A percentile compares a stretch with the other conserved stretches of the same genome.
phyloP scores from a whole-genome alignment of 169 alveolate species.

The Amoebophrya sp. region DNA sequence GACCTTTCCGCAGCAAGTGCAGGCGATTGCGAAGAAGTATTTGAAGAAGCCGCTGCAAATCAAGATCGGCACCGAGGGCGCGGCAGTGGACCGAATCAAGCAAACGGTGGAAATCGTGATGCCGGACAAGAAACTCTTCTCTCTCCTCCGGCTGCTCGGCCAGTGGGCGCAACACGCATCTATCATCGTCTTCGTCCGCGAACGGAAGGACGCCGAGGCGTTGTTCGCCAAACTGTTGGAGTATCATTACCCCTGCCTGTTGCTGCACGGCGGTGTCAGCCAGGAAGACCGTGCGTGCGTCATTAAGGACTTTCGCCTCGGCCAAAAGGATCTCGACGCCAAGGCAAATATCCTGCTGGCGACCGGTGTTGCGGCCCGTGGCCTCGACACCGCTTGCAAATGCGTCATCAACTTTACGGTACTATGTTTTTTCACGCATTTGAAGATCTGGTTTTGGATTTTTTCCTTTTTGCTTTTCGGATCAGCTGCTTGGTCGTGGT shows the following conservation, averaged over 20 bases:
- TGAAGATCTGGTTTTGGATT: background rate
- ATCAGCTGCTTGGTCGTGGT: no score
- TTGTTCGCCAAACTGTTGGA: slow-evolving; percentile 73
- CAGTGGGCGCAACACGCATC: slow-evolving; percentile 91
- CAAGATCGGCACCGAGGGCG: slow-evolving; percentile 63
- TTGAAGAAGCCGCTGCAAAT: slow-evolving; percentile 89
- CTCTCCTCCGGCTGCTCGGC: slow-evolving; percentile 88
- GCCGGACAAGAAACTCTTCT: slow-evolving; percentile 62
- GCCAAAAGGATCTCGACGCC: slow-evolving; percentile 39
- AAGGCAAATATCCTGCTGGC: slow-evolving; percentile 82
- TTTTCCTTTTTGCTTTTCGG: background rate
- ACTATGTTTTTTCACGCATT: background rate
- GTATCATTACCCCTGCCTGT: slow-evolving; percentile 78
- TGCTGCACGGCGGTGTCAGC: slow-evolving; percentile 96
- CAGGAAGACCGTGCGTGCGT: slow-evolving; percentile 94
- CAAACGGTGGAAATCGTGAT: slow-evolving; percentile 67
- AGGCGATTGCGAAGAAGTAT: slow-evolving; percentile 56
- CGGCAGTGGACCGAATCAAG: slow-evolving; percentile 62
- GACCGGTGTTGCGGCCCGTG: slow-evolving; percentile 97
- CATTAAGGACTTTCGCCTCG: slow-evolving; percentile 68
- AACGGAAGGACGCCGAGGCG: slow-evolving; percentile 92
- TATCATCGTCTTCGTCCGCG: slow-evolving; percentile 90
- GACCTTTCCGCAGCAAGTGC: slow-evolving; percentile 91
- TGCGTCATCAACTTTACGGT: slow-evolving; percentile 47
- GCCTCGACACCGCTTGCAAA: slow-evolving; percentile 88